A percentile compares a stretch with the other conserved stretches of the same genome.
phyloP scores from a whole-genome alignment of 2,329 filamentous ascomycete species.

The Fonsecaea pedrosoi region DNA sequence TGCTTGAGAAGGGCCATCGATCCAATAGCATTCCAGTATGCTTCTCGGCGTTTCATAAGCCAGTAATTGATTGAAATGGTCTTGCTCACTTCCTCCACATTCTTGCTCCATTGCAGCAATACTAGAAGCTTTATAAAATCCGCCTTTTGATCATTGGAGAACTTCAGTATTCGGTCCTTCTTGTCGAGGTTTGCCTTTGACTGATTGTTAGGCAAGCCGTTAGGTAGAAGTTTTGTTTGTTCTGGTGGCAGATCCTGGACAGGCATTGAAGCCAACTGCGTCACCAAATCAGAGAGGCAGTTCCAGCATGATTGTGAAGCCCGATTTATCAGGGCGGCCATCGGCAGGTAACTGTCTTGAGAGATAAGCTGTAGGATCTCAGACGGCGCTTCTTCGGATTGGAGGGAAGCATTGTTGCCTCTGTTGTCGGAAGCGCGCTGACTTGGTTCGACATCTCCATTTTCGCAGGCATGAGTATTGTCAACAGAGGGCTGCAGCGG shows the following conservation, averaged over 20 bases:
- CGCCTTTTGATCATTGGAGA: conserved; percentile 78
- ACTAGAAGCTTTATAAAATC: conserved; percentile 94
- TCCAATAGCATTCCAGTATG: conserved; percentile 67
- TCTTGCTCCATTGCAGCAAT: conserved; percentile 86
- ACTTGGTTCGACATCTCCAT: conserved; percentile 22
- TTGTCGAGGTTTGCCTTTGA: conserved; percentile 71
- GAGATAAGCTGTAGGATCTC: conserved; percentile 36
- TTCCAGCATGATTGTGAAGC: conserved; percentile 85
- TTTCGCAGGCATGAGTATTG: conserved; percentile 7
- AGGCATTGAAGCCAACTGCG: conserved; percentile 72
- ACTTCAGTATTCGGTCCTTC: conserved; percentile 76
- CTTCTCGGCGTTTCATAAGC: conserved; percentile 67
- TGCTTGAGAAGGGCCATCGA: conserved; percentile 75
- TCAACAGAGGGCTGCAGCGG: conserved; percentile 8
- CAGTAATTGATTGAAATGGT: conserved; percentile 86
- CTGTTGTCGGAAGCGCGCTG: conserved; percentile 10
- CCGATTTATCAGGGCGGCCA: conserved; percentile 76
- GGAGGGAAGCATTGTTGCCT: conserved; percentile 6
- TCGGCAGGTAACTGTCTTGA: conserved; percentile 60
- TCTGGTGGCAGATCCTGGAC: conserved; percentile 57
- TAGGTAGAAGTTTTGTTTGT: conserved; percentile 25
- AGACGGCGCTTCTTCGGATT: conserved; percentile 21
- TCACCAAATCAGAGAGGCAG: conserved; percentile 72
- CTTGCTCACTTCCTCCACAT: conserved; percentile 78
- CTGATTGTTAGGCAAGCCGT: conserved; percentile 44